Percentiles rank a stretch among this genome's conserved stretches.
Evolutionary conservation across 1,139 yeast genomes (phyloP).

Genomic region (Suhomyces ambrosiae): DNA sequence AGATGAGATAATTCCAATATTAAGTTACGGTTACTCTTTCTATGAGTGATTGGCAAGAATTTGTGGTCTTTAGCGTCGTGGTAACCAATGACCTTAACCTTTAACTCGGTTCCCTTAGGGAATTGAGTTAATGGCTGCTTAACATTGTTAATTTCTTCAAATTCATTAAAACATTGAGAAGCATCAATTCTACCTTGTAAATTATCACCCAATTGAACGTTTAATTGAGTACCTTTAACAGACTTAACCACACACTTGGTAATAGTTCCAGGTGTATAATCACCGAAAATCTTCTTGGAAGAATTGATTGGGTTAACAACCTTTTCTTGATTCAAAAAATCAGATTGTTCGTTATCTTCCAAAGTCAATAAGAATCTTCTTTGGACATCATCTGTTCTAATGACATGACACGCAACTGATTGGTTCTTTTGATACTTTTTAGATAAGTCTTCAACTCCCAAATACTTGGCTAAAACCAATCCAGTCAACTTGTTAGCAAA

Average conservation of each 20-base stretch:
- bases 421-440: conserved; percentile 63
- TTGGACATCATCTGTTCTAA: conserved; percentile 67
- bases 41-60: conserved; percentile 69
- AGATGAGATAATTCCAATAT: conserved; percentile 69
- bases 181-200: conserved; percentile 80
- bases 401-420: conserved; percentile 66
- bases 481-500: conserved; percentile 85
- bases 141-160: conserved; percentile 58
- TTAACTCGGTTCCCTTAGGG: conserved; percentile 57
- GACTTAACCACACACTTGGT: conserved; percentile 65
- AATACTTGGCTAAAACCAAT: conserved; percentile 75
- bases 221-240: conserved; percentile 73
- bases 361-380: conserved; percentile 70
- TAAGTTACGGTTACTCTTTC: conserved; percentile 52
- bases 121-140: conserved; percentile 63
- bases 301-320: conserved; percentile 63
- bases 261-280: conserved; percentile 58
- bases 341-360: conserved; percentile 32
- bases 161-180: conserved; percentile 63
- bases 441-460: conserved; percentile 59
- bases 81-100: conserved; percentile 73
- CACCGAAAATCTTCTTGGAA: conserved; percentile 48
- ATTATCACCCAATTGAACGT: conserved; percentile 76
- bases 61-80: conserved; percentile 74
- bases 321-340: conserved; percentile 26